phyloP scores from a whole-genome alignment of 2,329 filamentous ascomycete genomes.

The Neopestalotiopsis sp. region DNA sequence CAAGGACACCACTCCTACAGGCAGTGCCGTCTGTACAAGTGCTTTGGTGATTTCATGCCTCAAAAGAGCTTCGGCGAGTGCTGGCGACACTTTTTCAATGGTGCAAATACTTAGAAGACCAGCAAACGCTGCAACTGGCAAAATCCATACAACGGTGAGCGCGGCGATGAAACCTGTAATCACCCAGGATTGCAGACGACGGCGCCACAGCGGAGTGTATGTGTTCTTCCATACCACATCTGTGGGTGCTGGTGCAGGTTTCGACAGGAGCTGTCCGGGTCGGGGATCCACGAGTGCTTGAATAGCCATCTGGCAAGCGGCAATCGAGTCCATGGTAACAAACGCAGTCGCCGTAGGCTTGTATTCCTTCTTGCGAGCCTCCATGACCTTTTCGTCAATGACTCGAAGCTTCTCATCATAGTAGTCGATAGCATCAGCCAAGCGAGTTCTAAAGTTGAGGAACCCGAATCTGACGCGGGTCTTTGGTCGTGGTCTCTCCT shows the following conservation, averaged over 20 bases:
- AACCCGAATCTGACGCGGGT: constrained; percentile 80
- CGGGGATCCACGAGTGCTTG: constrained; percentile 92
- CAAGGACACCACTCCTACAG: constrained; percentile 83
- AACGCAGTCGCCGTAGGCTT: constrained; percentile 84
- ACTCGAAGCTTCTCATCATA: constrained; percentile 84
- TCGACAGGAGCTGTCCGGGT: constrained; percentile 83
- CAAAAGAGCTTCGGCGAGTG: constrained; percentile 70
- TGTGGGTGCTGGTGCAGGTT: constrained; percentile 83
- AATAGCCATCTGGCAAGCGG: constrained; percentile 91
- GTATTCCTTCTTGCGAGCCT: constrained; percentile 77
- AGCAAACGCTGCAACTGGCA: constrained; percentile 80
- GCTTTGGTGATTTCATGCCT: constrained; percentile 73
- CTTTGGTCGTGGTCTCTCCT: constrained; percentile 64
- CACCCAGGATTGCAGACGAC: constrained; percentile 80
- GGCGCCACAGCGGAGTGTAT: constrained; percentile 75
- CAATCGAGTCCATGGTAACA: constrained; percentile 96
- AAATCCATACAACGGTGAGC: constrained; percentile 86
- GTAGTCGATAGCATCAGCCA: constrained; percentile 91
- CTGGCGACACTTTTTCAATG: constrained; percentile 74
- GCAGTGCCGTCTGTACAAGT: constrained; percentile 84
- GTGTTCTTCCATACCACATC: constrained; percentile 97
- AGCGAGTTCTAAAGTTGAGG: constrained; percentile 71
- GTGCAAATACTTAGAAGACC: constrained; percentile 81
- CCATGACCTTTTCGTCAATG: constrained; percentile 75
- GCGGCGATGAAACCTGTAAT: constrained; percentile 84